These are phyloP conservation scores for Prunus salicina DNA, from an alignment of 306 rosid genomes.

Conservation along the genomic window DNA sequence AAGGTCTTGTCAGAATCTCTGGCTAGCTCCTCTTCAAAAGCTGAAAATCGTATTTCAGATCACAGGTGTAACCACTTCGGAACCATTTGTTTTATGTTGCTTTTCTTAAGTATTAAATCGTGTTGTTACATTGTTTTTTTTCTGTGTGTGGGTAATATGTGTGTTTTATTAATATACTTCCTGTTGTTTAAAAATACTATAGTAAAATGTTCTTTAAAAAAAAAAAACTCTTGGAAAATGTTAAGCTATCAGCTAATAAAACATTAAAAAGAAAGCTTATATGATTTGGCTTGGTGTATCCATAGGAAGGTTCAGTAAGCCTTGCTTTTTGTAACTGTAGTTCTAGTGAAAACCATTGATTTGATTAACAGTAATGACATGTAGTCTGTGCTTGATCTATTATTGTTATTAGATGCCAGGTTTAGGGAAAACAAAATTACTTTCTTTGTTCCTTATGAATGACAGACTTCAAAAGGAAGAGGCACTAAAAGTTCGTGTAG, in stretches of 20 bases:
- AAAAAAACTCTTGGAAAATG: neutral
- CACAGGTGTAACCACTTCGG: conserved; percentile 53
- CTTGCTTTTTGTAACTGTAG: neutral
- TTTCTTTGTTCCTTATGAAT: conserved; percentile 13
- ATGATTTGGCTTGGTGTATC: neutral
- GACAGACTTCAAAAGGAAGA: conserved; percentile 84
- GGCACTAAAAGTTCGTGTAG: conserved; percentile 79
- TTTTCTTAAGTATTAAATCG: neutral
- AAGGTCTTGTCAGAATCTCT: conserved; percentile 91
- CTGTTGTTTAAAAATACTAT: neutral
- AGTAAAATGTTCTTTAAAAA: neutral
- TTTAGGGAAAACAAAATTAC: neutral
- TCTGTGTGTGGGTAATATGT: neutral
- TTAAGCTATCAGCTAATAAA: neutral
- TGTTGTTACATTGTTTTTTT: neutral
- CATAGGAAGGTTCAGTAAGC: neutral
- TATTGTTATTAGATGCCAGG: conserved; percentile 19
- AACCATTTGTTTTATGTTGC: conserved; percentile 1
- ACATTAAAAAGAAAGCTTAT: neutral
- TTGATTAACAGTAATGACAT: neutral
- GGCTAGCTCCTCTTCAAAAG: conserved; percentile 79
- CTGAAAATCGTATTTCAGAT: conserved; percentile 93
- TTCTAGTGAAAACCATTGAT: neutral
- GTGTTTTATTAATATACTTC: conserved; percentile 1
- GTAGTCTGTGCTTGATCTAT: conserved; percentile 1